phyloP scores from a whole-genome alignment of 1,284 basidiomycete genomes.

The Amylostereum areolatum region DNA sequence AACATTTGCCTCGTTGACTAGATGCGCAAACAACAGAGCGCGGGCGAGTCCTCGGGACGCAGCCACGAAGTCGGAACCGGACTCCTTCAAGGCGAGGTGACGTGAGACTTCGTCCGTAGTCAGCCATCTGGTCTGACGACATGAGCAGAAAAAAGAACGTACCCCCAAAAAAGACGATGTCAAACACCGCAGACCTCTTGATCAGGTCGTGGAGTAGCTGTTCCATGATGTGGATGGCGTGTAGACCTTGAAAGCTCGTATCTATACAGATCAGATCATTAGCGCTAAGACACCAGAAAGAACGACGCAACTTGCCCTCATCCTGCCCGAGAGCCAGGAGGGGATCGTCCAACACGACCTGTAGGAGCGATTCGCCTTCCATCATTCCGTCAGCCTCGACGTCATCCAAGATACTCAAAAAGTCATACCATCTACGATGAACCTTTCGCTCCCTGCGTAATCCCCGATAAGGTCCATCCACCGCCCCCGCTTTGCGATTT shows the following conservation, averaged over 20 bases:
- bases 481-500: constrained; percentile 32
- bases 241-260: constrained; percentile 53
- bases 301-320: constrained; percentile 27
- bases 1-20: constrained; percentile 40
- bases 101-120: constrained; percentile 28
- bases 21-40: constrained; percentile 42
- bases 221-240: constrained; percentile 54
- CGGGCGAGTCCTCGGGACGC: constrained; percentile 49
- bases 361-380: constrained; percentile 53
- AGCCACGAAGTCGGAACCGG: constrained; percentile 26
- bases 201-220: constrained; percentile 40
- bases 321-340: constrained; percentile 45
- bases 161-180: constrained; percentile 62
- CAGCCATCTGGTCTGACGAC: background rate
- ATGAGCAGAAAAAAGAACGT: constrained; percentile 8
- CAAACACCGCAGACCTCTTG: constrained; percentile 48
- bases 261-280: constrained; percentile 26
- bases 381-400: constrained; percentile 1
- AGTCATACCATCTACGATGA: constrained; percentile 55
- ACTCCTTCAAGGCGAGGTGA: constrained; percentile 35
- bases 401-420: background rate
- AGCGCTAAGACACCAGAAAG: background rate
- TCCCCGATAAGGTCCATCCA: constrained; percentile 71
- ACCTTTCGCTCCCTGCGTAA: constrained; percentile 62
- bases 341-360: constrained; percentile 50